Conservation (phyloP, 441 rosid species). For the Arabidopsis hybrid region DNA sequence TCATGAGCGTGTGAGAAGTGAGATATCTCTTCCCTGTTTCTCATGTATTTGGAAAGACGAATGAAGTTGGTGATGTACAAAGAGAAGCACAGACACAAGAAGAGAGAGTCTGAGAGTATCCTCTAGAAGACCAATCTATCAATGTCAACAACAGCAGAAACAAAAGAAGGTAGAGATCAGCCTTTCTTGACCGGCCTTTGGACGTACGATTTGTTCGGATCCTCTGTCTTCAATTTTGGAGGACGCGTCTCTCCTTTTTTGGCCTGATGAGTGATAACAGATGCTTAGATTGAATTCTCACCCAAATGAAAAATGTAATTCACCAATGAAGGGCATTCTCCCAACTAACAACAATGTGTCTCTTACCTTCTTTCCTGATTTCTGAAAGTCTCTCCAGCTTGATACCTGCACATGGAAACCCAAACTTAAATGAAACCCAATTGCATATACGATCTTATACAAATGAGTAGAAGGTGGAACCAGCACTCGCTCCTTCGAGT, state of each 20-base stretch:
- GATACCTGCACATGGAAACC: slow-evolving; percentile 67
- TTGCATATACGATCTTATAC: slow-evolving; percentile 16
- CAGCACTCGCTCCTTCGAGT: background rate
- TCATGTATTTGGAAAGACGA: slow-evolving; percentile 23
- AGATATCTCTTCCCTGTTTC: slow-evolving; percentile 31
- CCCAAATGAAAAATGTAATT: background rate
- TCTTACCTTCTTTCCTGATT: slow-evolving; percentile 71
- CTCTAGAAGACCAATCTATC: slow-evolving; percentile 29
- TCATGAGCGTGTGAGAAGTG: slow-evolving; percentile 28
- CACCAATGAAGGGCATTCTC: background rate
- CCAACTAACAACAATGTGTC: slow-evolving; percentile 19
- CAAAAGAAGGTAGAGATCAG: slow-evolving; percentile 37
- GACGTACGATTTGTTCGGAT: slow-evolving; percentile 97
- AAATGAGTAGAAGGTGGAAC: slow-evolving; percentile 6
- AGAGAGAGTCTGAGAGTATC: slow-evolving; percentile 8
- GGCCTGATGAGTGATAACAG: slow-evolving; percentile 52
- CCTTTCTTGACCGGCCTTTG: slow-evolving; percentile 96
- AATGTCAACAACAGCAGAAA: slow-evolving; percentile 25
- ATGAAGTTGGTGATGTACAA: slow-evolving; percentile 36
- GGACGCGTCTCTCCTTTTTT: slow-evolving; percentile 97
- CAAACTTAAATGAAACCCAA: slow-evolving; percentile 20
- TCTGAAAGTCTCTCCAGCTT: slow-evolving; percentile 99
- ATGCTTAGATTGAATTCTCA: background rate
- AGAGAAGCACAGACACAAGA: slow-evolving; percentile 21
- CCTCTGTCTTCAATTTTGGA: slow-evolving; percentile 96